These are phyloP conservation scores for Psophocarpus tetragonolobus DNA, from an alignment of 306 rosid genomes.

Conservation along the genomic window DNA sequence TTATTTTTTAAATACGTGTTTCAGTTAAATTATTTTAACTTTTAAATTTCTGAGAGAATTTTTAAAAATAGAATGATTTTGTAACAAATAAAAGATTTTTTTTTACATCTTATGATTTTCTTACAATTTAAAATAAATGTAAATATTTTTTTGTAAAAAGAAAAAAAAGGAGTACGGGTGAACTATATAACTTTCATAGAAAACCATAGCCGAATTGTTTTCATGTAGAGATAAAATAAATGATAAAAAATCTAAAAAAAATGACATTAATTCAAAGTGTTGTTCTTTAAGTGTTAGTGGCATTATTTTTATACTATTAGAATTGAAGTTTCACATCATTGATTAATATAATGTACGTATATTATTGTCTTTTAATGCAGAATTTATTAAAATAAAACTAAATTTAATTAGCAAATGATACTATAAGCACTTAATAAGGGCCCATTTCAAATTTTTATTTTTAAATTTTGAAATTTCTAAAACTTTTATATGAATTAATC, in stretches of 20 bases:
- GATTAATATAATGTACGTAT: neutral
- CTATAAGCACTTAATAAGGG: neutral
- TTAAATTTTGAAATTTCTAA: no score
- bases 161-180: no score
- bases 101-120: neutral
- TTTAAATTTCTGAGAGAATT: neutral
- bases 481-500: no score
- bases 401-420: neutral
- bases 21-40: neutral
- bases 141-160: no score
- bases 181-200: no score
- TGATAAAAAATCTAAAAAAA: neutral
- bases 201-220: neutral
- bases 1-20: neutral
- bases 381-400: neutral
- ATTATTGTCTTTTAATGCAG: neutral
- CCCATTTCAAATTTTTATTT: no score
- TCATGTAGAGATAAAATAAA: neutral
- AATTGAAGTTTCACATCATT: neutral
- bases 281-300: neutral
- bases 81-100: neutral
- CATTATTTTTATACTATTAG: neutral
- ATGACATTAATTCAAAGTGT: neutral
- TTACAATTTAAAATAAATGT: neutral
- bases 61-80: neutral